phyloP scores from a whole-genome alignment of 805 yeast genomes.

The Schizosaccharomyces osmophilus region DNA sequence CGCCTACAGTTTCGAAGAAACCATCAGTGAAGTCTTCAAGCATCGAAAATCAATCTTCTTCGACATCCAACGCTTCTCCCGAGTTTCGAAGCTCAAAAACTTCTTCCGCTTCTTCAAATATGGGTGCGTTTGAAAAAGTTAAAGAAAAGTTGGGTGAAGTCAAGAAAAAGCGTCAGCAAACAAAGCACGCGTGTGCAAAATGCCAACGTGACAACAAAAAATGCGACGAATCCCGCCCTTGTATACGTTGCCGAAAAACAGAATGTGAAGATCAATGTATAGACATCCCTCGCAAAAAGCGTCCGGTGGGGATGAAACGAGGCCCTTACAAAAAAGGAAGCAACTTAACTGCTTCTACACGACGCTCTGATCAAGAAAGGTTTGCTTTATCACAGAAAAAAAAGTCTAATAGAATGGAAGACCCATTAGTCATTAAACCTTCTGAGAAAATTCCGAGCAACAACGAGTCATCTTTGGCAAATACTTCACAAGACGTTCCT shows the following conservation, averaged over 20 bases:
- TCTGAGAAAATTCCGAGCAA: too few species aligned
- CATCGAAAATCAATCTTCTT: background rate
- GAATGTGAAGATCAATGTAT: background rate
- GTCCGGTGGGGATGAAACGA: background rate
- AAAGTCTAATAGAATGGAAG: too few species aligned
- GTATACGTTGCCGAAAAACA: background rate
- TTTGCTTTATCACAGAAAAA: too few species aligned
- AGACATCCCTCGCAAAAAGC: background rate
- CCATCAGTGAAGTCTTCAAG: background rate
- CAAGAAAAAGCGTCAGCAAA: background rate
- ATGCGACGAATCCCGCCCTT: background rate
- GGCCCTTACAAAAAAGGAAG: background rate
- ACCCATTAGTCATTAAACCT: too few species aligned
- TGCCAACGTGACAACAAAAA: background rate
- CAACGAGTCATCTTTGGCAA: too few species aligned
- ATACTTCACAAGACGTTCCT: too few species aligned
- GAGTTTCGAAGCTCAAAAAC: background rate
- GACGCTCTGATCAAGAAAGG: background rate
- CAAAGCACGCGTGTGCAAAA: background rate
- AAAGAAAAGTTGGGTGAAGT: background rate
- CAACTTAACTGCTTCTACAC: background rate
- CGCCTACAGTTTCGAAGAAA: background rate
- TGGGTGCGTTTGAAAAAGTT: too few species aligned
- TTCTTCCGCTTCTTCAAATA: background rate
- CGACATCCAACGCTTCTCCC: background rate